Base-by-base conservation (phyloP, 257 asterid genomes). In the Solanum raphanifolium region DNA sequence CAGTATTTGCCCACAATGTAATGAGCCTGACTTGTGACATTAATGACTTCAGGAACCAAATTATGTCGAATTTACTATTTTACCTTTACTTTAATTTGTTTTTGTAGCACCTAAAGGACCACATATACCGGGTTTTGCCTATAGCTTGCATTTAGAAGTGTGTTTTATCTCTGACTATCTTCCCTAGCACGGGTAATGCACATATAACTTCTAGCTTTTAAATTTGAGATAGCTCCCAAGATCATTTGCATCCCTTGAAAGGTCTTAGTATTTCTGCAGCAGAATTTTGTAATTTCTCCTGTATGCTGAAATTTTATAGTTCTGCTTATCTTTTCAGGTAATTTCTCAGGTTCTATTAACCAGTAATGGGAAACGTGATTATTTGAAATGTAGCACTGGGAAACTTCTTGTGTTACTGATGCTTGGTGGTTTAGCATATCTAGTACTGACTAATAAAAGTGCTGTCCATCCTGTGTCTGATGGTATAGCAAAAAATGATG, bases 371-470 rank as follows among this genome's bases (percentile, higher is more conserved):
- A 92, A 90, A 87, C 94, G 90, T n/a, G 93, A 89, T 73, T 91
- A 94, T 88, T 43, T 76, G 87, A 92, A 90, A 89, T 96, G 97
- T 91, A 96, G 98, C 90, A 94, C 95, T 2, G 98, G 98, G 86
- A 95, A 90, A 92, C 93, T 96, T 93, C 97, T 97, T 84, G 87
- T 93, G 87, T 87, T 97, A 86, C 87, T 94, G 91, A 87, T 97
- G 95, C 83, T 97, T 79, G 91, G 92, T 75, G 99, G 99, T 76
- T 87, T 96, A 76, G 88, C 93, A 38, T 97, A 92, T 92, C 89
- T 97, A 71, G 71, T 90, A 92, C 90, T 97, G 89, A 89, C 94
- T 58, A 96, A 91, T 86, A 68, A 92, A 85, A 91, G 92, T 91
- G 83, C 81, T 36, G 36, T 41, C 75, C 85, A 91, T 89, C 86